Percentiles rank a stretch among this genome's conserved stretches.
Conservation (phyloP, 805 yeast species). For the Wickerhamomyces chambardii region DNA sequence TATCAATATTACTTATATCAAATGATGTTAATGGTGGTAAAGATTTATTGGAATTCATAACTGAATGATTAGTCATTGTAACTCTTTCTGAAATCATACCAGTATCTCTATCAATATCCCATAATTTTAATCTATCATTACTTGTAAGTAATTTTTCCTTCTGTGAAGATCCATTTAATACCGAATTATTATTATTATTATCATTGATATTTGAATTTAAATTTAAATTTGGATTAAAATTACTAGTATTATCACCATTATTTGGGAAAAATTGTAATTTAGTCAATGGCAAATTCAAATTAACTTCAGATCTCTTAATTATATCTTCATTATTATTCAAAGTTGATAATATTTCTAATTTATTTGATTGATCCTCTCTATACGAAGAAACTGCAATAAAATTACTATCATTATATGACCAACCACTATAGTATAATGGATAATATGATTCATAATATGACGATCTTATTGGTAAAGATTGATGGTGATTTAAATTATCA, state of each 20-base stretch:
- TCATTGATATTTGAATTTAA: no score
- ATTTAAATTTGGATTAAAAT: no score
- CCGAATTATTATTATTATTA: conserved; percentile 17
- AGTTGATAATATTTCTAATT: conserved; percentile 37
- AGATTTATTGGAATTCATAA: conserved; percentile 22
- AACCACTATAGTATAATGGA: conserved; percentile 44
- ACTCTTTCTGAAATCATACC: conserved; percentile 13
- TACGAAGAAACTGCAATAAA: conserved; percentile 66
- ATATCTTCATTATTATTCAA: conserved; percentile 22
- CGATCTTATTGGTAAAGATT: conserved; percentile 19
- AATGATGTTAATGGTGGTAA: conserved; percentile 89
- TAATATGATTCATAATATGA: conserved; percentile 38
- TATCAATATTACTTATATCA: conserved; percentile 80
- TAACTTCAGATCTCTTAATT: conserved; percentile 37
- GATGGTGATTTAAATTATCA: conserved; percentile 1
- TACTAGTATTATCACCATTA: background rate
- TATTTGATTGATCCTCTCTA: conserved; percentile 69
- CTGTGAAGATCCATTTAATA: no score
- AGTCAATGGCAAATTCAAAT: conserved; percentile 62
- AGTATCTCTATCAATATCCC: conserved; percentile 34
- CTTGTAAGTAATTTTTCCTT: conserved; percentile 52
- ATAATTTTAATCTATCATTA: conserved; percentile 62
- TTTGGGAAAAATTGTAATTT: conserved; percentile 65
- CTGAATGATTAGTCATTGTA: conserved; percentile 29
- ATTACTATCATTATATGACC: conserved; percentile 32